Conservation (phyloP, 495 filamentous ascomycete genomes). For the Penicillium argentinense region DNA sequence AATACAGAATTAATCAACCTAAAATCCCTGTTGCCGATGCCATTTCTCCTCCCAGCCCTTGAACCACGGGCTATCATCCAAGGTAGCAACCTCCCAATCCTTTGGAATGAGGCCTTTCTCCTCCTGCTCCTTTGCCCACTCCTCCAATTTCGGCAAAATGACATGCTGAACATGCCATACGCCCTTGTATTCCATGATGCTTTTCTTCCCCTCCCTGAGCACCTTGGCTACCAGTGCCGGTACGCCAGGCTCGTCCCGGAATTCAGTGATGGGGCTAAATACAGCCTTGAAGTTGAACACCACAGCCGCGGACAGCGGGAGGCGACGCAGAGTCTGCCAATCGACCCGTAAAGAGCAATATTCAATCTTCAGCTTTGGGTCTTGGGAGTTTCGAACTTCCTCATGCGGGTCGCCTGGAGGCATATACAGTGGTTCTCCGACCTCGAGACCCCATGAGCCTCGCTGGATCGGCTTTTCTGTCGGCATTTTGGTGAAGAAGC, state of each 20-base stretch:
- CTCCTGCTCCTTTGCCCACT: conserved; percentile 70
- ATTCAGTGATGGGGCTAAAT: conserved; percentile 74
- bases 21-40: conserved; percentile 71
- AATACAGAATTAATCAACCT: background rate
- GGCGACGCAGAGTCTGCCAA: conserved; percentile 84
- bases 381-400: conserved; percentile 53
- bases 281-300: conserved; percentile 92
- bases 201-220: conserved; percentile 69
- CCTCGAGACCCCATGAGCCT: conserved; percentile 84
- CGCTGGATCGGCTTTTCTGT: conserved; percentile 77
- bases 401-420: conserved; percentile 72
- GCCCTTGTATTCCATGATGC: conserved; percentile 78
- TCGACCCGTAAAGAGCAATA: conserved; percentile 79
- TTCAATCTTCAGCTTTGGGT: conserved; percentile 53
- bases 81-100: conserved; percentile 72
- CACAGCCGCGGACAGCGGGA: conserved; percentile 73
- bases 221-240: conserved; percentile 68
- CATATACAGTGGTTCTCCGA: conserved; percentile 77
- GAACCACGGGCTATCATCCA: conserved; percentile 82
- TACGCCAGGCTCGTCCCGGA: conserved; percentile 73
- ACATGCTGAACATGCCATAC: conserved; percentile 85
- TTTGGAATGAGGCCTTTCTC: conserved; percentile 58
- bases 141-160: conserved; percentile 63
- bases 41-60: conserved; percentile 83
- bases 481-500: conserved; percentile 80